Evolutionary conservation across 2,329 filamentous ascomycete species (phyloP), one percentile per base, ranked within the genome.

Genomic region (Ceratocystis huliohia): DNA sequence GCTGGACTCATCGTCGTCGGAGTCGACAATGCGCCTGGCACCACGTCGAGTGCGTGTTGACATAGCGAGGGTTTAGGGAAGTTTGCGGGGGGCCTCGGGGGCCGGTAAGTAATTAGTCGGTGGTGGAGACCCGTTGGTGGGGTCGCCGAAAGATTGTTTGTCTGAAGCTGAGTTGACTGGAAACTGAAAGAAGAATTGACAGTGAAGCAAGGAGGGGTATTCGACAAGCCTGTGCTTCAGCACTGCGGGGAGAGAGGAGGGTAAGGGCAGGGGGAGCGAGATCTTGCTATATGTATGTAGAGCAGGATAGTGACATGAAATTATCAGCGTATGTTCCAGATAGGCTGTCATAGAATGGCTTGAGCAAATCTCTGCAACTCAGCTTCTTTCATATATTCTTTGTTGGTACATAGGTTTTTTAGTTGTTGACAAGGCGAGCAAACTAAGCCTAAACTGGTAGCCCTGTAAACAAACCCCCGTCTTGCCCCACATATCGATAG

Each of bases 1-100:
- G 72, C 83, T 80, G 69, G 81, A 79, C 71, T 83, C 78, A 48
- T 81, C 76, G 67, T 95, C 90, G 53, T 93, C 90, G 7, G 86
- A 91, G 61, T 95, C 81, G 63, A 88, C 84, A 71, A 86, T 88
- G 71, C 87, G 66, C 37, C 66, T 64, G 30, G 64, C 64, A 76
- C 72, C 76, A 72, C 65, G 75, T 72, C 63, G 75, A 73, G 48
- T 66, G 66, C 76, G 76, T 65, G 77, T 74, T 68, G 76, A 74
- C 76, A 77, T 77, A 68, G 72, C 70, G 30, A 64, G 17, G 65
- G 53, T 10, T 10, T 4, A 28, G 53, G 13, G 15, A 28, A 15
- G 30, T 33, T 33, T 33, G 30, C 7, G 53, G 17, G 48, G 46
- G 46, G 20, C 17, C 2, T 48, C 5, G 20, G 8, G 3, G 46